Evolutionary conservation across 371 early-diverging fungal species (phyloP).

Genomic region (Apophysomyces ossiformis): DNA sequence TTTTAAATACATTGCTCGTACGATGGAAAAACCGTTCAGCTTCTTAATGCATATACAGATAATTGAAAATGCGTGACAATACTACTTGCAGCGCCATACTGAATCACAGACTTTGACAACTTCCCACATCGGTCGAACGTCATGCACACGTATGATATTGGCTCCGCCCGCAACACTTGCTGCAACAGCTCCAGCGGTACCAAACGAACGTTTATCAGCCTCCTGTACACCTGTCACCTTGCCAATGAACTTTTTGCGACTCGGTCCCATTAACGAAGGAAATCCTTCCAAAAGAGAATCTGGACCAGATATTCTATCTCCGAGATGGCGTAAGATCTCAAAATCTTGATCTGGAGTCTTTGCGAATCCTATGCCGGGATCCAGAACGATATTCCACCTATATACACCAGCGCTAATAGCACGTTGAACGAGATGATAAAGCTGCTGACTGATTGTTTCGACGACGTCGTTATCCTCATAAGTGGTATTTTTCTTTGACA

Average conservation of each 20-base stretch:
- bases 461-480: constrained; percentile 82
- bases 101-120: constrained; percentile 86
- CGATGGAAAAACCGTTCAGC: no score
- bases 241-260: constrained; percentile 90
- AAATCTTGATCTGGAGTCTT: constrained; percentile 89
- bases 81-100: constrained; percentile 50
- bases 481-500: constrained; percentile 58
- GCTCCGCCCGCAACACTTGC: constrained; percentile 90
- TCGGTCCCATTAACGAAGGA: constrained; percentile 87
- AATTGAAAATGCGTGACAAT: not conserved
- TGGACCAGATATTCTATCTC: constrained; percentile 59
- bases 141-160: constrained; percentile 90
- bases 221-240: constrained; percentile 66
- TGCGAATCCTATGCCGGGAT: constrained; percentile 98
- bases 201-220: constrained; percentile 83
- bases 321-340: constrained; percentile 77
- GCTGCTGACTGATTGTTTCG: constrained; percentile 68
- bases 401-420: constrained; percentile 83
- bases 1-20: no score
- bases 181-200: constrained; percentile 93
- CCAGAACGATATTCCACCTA: constrained; percentile 96
- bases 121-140: constrained; percentile 91
- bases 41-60: no score
- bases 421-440: constrained; percentile 65
- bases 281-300: constrained; percentile 68